A percentile compares a stretch with the other conserved stretches of the same genome.
phyloP scores from a whole-genome alignment of 2,329 filamentous ascomycete species.

The Pseudocercospora cruenta region DNA sequence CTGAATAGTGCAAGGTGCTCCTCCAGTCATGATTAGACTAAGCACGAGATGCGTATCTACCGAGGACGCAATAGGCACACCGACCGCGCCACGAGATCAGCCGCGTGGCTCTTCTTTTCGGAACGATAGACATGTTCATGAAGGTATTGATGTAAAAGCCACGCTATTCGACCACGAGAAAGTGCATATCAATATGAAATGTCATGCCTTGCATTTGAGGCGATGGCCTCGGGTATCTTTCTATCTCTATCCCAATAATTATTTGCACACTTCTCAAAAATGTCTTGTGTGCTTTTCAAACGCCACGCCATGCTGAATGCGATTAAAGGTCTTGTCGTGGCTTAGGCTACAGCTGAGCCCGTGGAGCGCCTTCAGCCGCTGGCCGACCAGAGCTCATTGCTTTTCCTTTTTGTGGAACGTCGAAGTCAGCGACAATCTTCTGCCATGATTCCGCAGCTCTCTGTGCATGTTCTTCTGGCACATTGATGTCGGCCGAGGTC shows the following conservation, averaged over 20 bases:
- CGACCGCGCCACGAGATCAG: neutral
- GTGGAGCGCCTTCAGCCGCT: slow-evolving; percentile 19
- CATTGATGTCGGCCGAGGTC: slow-evolving; percentile 54
- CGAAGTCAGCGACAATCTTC: slow-evolving; percentile 49
- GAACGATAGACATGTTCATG: too few relatives aligned
- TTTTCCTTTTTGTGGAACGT: slow-evolving; percentile 11
- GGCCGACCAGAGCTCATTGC: neutral
- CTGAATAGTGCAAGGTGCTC: too few relatives aligned
- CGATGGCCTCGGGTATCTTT: neutral
- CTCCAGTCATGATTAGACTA: too few relatives aligned
- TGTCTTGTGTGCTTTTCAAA: neutral
- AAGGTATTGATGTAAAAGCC: too few relatives aligned
- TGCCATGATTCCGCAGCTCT: slow-evolving; percentile 58
- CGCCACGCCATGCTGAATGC: neutral
- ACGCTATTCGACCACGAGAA: neutral
- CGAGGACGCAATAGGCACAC: neutral
- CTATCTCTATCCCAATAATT: neutral
- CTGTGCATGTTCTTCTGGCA: slow-evolving; percentile 60
- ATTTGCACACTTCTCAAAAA: neutral
- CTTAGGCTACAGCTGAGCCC: slow-evolving; percentile 22
- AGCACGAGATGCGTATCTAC: neutral
- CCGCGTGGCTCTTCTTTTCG: too few relatives aligned
- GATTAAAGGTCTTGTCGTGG: neutral
- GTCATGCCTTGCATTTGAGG: neutral
- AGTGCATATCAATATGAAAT: neutral